phyloP scores from a whole-genome alignment of 2,329 filamentous ascomycete genomes.

The Pseudogymnoascus sp. region DNA sequence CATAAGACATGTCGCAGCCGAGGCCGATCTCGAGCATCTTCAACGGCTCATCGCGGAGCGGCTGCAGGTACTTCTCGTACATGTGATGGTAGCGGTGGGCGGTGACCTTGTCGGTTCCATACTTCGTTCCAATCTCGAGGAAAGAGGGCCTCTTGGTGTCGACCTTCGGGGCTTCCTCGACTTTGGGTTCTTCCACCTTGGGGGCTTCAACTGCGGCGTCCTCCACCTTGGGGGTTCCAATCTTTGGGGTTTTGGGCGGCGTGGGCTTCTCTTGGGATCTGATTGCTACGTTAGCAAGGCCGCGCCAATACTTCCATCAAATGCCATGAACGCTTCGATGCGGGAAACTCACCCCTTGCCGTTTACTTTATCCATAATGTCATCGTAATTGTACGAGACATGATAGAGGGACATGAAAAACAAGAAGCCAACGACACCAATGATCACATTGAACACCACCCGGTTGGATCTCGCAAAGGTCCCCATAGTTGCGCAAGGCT shows the following conservation, averaged over 20 bases:
- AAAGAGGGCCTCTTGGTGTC: constrained; percentile 19
- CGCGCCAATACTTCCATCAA: background rate
- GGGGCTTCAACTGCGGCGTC: background rate
- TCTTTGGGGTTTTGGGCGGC: background rate
- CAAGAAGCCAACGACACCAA: background rate
- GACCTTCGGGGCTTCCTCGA: background rate
- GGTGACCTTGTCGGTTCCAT: constrained; percentile 36
- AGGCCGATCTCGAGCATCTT: constrained; percentile 38
- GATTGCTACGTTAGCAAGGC: background rate
- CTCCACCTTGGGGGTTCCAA: background rate
- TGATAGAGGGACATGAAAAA: background rate
- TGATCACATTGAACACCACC: constrained; percentile 6
- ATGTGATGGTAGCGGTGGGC: constrained; percentile 34
- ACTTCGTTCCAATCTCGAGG: constrained; percentile 30
- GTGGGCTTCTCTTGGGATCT: background rate
- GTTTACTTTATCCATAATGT: background rate
- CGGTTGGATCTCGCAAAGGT: constrained; percentile 6
- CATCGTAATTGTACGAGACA: constrained; percentile 4
- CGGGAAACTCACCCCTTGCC: background rate
- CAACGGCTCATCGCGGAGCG: constrained; percentile 27
- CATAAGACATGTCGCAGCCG: constrained; percentile 34
- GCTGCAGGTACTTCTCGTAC: constrained; percentile 34
- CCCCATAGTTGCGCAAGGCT: background rate
- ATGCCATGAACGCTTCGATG: background rate
- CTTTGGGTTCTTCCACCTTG: background rate